Base-by-base conservation (phyloP, 352 stramenopile species). In the Pythium monospermum region DNA sequence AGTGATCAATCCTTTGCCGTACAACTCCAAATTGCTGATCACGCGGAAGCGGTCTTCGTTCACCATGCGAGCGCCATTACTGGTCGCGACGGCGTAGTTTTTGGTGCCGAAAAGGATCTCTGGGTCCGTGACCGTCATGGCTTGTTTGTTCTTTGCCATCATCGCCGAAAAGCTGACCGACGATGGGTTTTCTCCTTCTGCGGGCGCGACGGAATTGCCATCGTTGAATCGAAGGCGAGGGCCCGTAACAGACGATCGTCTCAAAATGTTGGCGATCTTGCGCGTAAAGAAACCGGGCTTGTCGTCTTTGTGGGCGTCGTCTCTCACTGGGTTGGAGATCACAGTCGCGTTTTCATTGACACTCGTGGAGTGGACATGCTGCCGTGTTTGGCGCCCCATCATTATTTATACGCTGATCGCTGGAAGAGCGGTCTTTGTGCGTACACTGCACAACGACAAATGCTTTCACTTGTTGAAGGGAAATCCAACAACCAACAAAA, bases 1-100 rank as follows among this genome's bases (percentile, higher is more conserved):
- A n/a, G 63, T 63, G 30, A 87, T 48, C 25, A 91, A 53, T 0
- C 59, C 67, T 33, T 65, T 67, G 21, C 64, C 67, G 49, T 77
- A 89, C 21, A 78, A 55, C 59, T 91, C 80, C 37, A 91, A 43
- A 41, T 79, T 69, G 53, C 73, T 71, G 37, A 91, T 86, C 35
- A 82, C 66, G 32, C 80, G 80, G 45, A 71, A 84, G 16, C 77
- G 74, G 64, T 91, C 80, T 57, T 91, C 80, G 43, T 91, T 91
- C 25, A 51, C 53, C 10, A 38, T 27, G 30, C 80, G 68, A 6
- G 69, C 64, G 31, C 77, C 80, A 49, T 61, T 76, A 31, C 55
- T 69, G 1, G 78, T 79, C 22, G 55, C 64, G 12, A 75, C 66
- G 3, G 66, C 71, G 53, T 77, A 75, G 18, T 38, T 44, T 57